Conservation (phyloP, 306 rosid genomes). For the Canavalia gladiata region DNA sequence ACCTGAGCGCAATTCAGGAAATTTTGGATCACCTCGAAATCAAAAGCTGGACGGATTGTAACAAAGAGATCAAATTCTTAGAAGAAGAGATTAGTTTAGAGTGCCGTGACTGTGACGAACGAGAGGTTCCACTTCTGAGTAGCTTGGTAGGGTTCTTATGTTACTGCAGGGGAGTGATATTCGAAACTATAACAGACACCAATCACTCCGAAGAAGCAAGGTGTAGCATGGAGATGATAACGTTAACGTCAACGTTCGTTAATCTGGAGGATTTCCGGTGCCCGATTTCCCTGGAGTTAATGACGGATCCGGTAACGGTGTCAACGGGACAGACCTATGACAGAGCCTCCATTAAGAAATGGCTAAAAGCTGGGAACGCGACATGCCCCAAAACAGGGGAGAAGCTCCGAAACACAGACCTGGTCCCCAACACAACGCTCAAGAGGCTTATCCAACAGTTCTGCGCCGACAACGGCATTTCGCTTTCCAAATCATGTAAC, state of each 20-base stretch:
- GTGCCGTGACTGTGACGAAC: slow-evolving; percentile 38
- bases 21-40: slow-evolving; percentile 63
- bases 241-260: slow-evolving; percentile 39
- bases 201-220: slow-evolving; percentile 40
- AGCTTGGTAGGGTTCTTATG: slow-evolving; percentile 67
- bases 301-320: slow-evolving; percentile 89
- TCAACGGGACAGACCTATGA: slow-evolving; percentile 96
- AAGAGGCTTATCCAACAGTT: slow-evolving; percentile 65
- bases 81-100: slow-evolving; percentile 61
- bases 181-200: slow-evolving; percentile 56
- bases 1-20: slow-evolving; percentile 38
- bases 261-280: slow-evolving; percentile 81
- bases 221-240: slow-evolving; percentile 49
- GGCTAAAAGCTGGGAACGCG: slow-evolving; percentile 77
- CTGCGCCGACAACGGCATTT: slow-evolving; percentile 58
- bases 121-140: slow-evolving; percentile 62
- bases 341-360: slow-evolving; percentile 74
- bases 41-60: slow-evolving; percentile 67
- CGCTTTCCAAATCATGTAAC: slow-evolving; percentile 9
- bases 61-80: slow-evolving; percentile 66
- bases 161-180: slow-evolving; percentile 73
- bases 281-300: slow-evolving; percentile 82
- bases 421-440: slow-evolving; percentile 72
- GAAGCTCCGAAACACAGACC: slow-evolving; percentile 59
- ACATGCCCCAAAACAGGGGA: slow-evolving; percentile 91